Evolutionary conservation across 768 basidiomycete species (phyloP).

Genomic region (Boletus tomentosulus): DNA sequence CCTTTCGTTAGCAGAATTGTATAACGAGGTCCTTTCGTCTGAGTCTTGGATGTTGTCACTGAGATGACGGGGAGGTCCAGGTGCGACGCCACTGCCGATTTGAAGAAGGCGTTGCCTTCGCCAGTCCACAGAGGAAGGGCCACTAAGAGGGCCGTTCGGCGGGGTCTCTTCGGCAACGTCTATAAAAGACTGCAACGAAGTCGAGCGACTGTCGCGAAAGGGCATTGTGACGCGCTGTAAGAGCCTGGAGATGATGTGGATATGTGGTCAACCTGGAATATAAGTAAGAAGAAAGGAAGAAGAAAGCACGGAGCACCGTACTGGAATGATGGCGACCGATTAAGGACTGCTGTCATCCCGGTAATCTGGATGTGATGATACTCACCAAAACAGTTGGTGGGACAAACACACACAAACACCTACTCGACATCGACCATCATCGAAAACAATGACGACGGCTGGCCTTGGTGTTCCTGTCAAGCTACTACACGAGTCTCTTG

Average conservation of each 20-base stretch:
- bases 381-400: no score
- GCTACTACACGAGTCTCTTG: conserved; percentile 92
- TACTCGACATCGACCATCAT: conserved; percentile 8
- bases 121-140: conserved; percentile 56
- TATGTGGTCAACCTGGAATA: not conserved
- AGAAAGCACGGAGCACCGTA: not conserved
- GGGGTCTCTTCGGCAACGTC: conserved; percentile 8
- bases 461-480: conserved; percentile 94
- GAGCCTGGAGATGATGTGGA: not conserved
- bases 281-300: not conserved
- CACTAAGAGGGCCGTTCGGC: conserved; percentile 37
- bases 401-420: conserved; percentile 21
- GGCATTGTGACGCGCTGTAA: conserved; percentile 14
- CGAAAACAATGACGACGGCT: conserved; percentile 38
- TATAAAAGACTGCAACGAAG: conserved; percentile 16
- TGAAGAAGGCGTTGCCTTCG: conserved; percentile 56
- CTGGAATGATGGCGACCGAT: not conserved
- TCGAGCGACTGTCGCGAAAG: conserved; percentile 14
- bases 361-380: not conserved
- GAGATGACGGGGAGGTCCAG: not conserved
- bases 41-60: conserved; percentile 6
- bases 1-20: conserved; percentile 21
- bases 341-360: not conserved
- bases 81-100: conserved; percentile 37
- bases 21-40: conserved; percentile 37